phyloP scores from a whole-genome alignment of 495 filamentous ascomycete species.

The Penicillium pulvis region DNA sequence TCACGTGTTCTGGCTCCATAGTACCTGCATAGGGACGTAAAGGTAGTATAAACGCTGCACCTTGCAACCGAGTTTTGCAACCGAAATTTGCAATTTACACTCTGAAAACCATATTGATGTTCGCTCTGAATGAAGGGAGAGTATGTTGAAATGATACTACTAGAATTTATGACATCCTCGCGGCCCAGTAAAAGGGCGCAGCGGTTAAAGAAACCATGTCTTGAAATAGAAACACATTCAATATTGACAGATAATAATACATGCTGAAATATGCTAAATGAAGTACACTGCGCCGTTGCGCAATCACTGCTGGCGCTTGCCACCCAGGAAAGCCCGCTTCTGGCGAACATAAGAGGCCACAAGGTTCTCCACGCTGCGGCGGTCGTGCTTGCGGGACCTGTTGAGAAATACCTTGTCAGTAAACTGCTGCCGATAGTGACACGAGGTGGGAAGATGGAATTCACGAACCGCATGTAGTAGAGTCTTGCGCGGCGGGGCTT shows the following conservation, averaged over 20 bases:
- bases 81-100: not conserved
- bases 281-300: conserved; percentile 13
- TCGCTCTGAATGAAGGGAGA: too few species aligned
- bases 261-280: conserved; percentile 34
- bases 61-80: not conserved
- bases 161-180: too few species aligned
- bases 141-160: too few species aligned
- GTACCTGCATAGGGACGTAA: not conserved
- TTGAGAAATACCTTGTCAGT: conserved; percentile 6
- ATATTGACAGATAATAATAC: conserved; percentile 45
- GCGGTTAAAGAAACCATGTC: not conserved
- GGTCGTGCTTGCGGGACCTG: conserved; percentile 67
- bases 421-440: conserved; percentile 33
- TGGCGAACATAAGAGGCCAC: conserved; percentile 68
- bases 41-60: too few species aligned
- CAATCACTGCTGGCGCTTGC: conserved; percentile 29
- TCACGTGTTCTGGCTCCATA: conserved; percentile 6
- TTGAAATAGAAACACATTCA: conserved; percentile 18
- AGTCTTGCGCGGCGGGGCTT: conserved; percentile 84
- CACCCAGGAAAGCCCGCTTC: conserved; percentile 51
- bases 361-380: conserved; percentile 69
- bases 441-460: not conserved
- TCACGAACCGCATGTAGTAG: conserved; percentile 83
- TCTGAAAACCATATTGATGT: too few species aligned
- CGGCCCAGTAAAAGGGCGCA: too few species aligned